Evolutionary conservation across 208 protist species (phyloP).

Genomic region (Wallacemonas sp.): DNA sequence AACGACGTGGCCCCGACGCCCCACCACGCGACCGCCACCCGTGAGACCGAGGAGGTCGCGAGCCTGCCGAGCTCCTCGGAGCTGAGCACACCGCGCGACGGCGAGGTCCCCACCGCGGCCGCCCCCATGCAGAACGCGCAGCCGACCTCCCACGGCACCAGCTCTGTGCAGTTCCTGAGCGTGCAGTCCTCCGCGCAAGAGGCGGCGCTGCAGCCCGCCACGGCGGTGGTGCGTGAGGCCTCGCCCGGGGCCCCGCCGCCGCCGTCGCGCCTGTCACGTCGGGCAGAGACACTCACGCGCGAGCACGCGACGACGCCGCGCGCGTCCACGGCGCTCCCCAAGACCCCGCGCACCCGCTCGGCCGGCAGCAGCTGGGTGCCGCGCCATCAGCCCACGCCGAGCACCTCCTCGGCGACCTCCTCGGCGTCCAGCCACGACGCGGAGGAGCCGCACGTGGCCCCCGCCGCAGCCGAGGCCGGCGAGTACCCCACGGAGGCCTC

Average conservation of each 20-base stretch:
- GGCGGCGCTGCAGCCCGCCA: slow-evolving; percentile 1
- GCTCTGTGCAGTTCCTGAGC: slow-evolving; percentile 8
- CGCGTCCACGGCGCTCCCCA: not conserved
- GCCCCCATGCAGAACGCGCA: not conserved
- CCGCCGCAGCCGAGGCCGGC: not conserved
- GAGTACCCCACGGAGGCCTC: not conserved
- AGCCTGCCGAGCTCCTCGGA: slow-evolving; percentile 7
- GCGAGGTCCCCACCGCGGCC: not conserved
- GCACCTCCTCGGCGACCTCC: not conserved
- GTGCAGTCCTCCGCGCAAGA: slow-evolving; percentile 18
- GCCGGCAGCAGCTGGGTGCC: slow-evolving; percentile 20
- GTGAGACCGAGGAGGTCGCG: slow-evolving; percentile 2
- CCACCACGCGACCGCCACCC: not conserved
- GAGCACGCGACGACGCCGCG: slow-evolving; percentile 17
- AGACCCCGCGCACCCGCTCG: slow-evolving; percentile 28
- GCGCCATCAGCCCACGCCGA: slow-evolving; percentile 1
- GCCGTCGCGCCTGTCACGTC: slow-evolving; percentile 21
- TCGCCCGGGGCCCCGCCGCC: slow-evolving; percentile 3
- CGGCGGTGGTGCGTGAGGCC: not conserved
- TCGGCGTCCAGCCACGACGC: slow-evolving; percentile 1
- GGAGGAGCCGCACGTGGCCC: not conserved
- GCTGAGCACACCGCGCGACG: not conserved
- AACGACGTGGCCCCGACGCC: slow-evolving; percentile 1
- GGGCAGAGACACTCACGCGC: slow-evolving; percentile 18
- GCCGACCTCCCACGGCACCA: slow-evolving; percentile 11